Evolutionary conservation across 371 early-diverging fungal genomes (phyloP).

Genomic region (Amoeboaphelidium protococcarum): DNA sequence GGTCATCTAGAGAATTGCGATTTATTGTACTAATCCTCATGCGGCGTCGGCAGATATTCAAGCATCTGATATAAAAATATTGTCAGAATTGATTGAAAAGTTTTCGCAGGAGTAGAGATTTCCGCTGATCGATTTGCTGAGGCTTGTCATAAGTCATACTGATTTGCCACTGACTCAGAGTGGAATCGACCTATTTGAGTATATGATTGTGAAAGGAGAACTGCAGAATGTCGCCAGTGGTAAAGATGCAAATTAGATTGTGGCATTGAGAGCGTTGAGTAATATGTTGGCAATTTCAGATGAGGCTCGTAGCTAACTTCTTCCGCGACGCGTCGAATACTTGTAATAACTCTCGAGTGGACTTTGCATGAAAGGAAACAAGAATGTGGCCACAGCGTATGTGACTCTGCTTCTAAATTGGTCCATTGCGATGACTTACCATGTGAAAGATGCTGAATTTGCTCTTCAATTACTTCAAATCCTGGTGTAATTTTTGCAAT

Average conservation of each 20-base stretch:
- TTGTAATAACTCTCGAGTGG: not conserved
- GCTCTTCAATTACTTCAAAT: too few relatives aligned
- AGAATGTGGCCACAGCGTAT: not conserved
- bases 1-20: not conserved
- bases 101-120: not conserved
- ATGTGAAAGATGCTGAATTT: not conserved
- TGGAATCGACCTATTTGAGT: too few relatives aligned
- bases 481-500: too few relatives aligned
- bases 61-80: too few relatives aligned
- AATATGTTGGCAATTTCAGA: not conserved
- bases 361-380: not conserved
- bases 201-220: too few relatives aligned
- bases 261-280: not conserved
- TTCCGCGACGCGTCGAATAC: not conserved
- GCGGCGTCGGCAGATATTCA: too few relatives aligned
- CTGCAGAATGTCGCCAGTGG: too few relatives aligned
- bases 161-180: not conserved
- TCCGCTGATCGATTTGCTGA: not conserved
- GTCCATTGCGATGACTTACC: not conserved
- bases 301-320: not conserved
- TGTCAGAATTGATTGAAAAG: not conserved
- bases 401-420: not conserved
- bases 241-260: too few relatives aligned
- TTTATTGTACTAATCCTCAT: not conserved
- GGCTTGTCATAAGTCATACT: not conserved